Percentiles rank a stretch among this genome's conserved stretches.
These are phyloP conservation scores for Phytophthora fragariaefolia DNA, from an alignment of 352 stramenopile species.

Conservation along the genomic window DNA sequence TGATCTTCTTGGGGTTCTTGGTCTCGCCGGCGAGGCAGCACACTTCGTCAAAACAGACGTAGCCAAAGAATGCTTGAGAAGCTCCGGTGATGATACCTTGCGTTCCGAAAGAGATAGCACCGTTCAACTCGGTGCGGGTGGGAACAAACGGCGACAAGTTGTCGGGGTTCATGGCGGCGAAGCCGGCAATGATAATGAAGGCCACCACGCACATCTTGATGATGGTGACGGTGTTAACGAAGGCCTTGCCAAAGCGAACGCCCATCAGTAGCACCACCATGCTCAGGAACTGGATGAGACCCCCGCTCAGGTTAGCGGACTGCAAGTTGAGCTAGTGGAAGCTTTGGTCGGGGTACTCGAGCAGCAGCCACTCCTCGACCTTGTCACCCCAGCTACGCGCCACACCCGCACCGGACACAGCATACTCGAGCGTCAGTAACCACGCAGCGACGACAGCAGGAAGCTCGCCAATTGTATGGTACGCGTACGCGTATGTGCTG, in stretches of 20 bases:
- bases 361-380: slow-evolving; percentile 68
- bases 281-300: slow-evolving; percentile 69
- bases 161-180: slow-evolving; percentile 71
- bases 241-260: slow-evolving; percentile 87
- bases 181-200: slow-evolving; percentile 91
- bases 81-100: slow-evolving; percentile 82
- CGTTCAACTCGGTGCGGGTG: slow-evolving; percentile 25
- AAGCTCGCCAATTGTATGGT: slow-evolving; percentile 91
- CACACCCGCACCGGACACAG: slow-evolving; percentile 86
- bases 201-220: slow-evolving; percentile 79
- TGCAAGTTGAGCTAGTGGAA: slow-evolving; percentile 60
- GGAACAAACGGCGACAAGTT: slow-evolving; percentile 90
- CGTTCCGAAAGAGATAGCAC: slow-evolving; percentile 46
- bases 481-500: slow-evolving; percentile 92
- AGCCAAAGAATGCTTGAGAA: slow-evolving; percentile 93
- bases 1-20: slow-evolving; percentile 79
- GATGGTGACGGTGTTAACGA: slow-evolving; percentile 84
- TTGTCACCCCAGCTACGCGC: slow-evolving; percentile 93
- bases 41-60: slow-evolving; percentile 95
- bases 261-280: slow-evolving; percentile 76
- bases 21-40: slow-evolving; percentile 87
- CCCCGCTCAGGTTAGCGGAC: slow-evolving; percentile 57
- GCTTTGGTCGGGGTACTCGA: slow-evolving; percentile 45
- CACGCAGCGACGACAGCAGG: slow-evolving; percentile 88
- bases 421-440: slow-evolving; percentile 91